Percentiles rank a stretch among this genome's conserved stretches.
Conservation (phyloP, 2,329 filamentous ascomycete genomes). For the Raffaelea arxii region DNA sequence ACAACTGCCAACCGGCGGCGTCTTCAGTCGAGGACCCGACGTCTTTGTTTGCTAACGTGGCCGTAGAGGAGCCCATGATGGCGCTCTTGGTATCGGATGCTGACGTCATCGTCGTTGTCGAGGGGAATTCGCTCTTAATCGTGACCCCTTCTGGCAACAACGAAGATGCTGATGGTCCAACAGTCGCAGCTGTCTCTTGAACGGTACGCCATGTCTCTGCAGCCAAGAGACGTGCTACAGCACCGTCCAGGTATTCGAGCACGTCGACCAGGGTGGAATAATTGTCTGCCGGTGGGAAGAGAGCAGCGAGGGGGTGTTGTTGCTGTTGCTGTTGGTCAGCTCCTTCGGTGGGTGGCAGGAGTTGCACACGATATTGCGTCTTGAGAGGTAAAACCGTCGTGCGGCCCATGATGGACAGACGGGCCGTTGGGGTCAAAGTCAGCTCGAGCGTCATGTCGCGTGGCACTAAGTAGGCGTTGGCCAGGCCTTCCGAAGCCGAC, state of each 20-base stretch:
- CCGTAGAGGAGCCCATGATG: no score
- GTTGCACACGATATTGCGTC: slow-evolving; percentile 31
- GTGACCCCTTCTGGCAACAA: no score
- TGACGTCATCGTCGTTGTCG: no score
- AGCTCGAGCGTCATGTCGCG: slow-evolving; percentile 33
- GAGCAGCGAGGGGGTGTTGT: slow-evolving; percentile 23
- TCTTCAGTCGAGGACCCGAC: no score
- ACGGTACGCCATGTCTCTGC: slow-evolving; percentile 21
- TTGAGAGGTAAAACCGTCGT: slow-evolving; percentile 35
- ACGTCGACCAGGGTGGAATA: slow-evolving; percentile 36
- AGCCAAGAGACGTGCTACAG: slow-evolving; percentile 30
- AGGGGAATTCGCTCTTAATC: no score
- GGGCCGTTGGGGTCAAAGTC: slow-evolving; percentile 31
- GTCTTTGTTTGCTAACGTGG: no score
- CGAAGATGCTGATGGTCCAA: no score
- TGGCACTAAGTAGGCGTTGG: slow-evolving; percentile 31
- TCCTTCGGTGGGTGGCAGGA: no score
- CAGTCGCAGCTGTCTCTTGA: no score
- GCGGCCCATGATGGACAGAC: slow-evolving; percentile 32
- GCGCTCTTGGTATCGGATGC: no score
- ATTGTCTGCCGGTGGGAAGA: slow-evolving; percentile 32
- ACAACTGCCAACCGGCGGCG: no score
- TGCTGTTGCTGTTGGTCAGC: slow-evolving; percentile 1
- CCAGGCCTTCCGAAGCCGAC: slow-evolving; percentile 33
- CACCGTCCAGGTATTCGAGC: slow-evolving; percentile 34